phyloP scores from a whole-genome alignment of 1,284 basidiomycete genomes.

The Ustilago tritici region DNA sequence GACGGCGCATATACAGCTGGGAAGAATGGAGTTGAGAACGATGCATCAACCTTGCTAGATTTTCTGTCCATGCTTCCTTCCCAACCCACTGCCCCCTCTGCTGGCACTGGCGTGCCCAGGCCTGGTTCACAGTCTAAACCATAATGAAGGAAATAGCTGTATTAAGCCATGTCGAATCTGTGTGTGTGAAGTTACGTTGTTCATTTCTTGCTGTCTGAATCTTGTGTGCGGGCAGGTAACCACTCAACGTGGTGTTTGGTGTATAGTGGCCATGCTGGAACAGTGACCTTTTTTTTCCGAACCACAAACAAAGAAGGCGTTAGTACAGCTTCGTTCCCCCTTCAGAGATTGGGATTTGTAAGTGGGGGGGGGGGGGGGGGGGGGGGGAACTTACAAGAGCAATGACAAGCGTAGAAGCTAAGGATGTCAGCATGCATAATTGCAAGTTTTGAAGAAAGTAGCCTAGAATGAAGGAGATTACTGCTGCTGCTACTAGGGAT shows the following conservation, averaged over 20 bases:
- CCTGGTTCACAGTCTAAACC: background rate
- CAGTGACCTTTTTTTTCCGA: slow-evolving; percentile 19
- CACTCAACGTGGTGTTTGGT: slow-evolving; percentile 45
- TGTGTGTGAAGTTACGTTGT: background rate
- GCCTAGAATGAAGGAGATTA: slow-evolving; percentile 28
- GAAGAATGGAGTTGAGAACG: background rate
- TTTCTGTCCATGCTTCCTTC: slow-evolving; percentile 35
- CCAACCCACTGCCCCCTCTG: slow-evolving; percentile 2
- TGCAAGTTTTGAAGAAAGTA: slow-evolving; percentile 41
- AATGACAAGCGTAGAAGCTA: slow-evolving; percentile 11
- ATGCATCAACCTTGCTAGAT: slow-evolving; percentile 30
- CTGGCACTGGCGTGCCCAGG: background rate
- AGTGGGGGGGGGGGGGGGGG: background rate
- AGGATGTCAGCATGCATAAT: slow-evolving; percentile 39
- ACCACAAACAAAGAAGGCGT: too few species aligned
- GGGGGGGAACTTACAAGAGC: slow-evolving; percentile 20
- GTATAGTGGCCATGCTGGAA: slow-evolving; percentile 48
- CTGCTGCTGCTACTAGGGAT: slow-evolving; percentile 20
- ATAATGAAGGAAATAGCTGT: background rate
- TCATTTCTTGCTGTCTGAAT: background rate
- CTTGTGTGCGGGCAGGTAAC: slow-evolving; percentile 21
- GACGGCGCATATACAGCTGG: background rate
- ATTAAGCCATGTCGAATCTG: background rate
- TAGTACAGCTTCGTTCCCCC: too few species aligned
- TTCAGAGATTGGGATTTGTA: too few species aligned